phyloP scores from a whole-genome alignment of 2,329 filamentous ascomycete species.

The Diaporthe sp. region DNA sequence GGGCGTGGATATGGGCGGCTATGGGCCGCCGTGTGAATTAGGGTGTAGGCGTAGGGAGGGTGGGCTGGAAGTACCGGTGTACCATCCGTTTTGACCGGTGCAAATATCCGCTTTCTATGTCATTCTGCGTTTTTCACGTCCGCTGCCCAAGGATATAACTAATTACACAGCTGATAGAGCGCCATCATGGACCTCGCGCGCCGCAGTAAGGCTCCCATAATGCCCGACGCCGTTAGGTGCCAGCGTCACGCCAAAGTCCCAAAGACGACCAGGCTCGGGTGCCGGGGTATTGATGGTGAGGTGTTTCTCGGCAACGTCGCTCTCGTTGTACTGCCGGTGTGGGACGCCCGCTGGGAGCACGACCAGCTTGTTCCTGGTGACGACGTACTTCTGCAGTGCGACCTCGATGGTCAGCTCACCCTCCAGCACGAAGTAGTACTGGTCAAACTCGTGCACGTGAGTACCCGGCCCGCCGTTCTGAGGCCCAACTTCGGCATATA shows the following conservation, averaged over 20 bases:
- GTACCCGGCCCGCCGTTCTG: neutral
- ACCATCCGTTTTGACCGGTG: too few relatives aligned
- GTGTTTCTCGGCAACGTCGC: neutral
- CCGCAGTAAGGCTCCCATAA: neutral
- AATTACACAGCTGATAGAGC: neutral
- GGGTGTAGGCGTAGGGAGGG: too few relatives aligned
- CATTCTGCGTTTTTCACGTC: neutral
- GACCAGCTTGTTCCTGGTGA: neutral
- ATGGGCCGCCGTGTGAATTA: too few relatives aligned
- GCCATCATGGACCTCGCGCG: neutral
- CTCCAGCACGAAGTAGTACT: constrained; percentile 5
- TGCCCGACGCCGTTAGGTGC: neutral
- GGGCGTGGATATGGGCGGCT: too few relatives aligned
- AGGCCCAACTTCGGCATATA: neutral
- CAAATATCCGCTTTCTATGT: too few relatives aligned
- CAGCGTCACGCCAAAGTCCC: neutral
- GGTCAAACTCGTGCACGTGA: neutral
- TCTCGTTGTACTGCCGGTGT: neutral
- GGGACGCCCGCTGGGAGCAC: neutral
- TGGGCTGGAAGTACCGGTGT: too few relatives aligned
- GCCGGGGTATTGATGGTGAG: constrained; percentile 7
- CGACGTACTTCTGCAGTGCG: neutral
- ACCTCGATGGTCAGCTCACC: constrained; percentile 1
- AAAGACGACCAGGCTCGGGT: constrained; percentile 4
- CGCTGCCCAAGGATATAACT: neutral